These are phyloP conservation scores for Eucalyptus microcorys DNA, from an alignment of 345 rosid genomes.

Conservation along the genomic window DNA sequence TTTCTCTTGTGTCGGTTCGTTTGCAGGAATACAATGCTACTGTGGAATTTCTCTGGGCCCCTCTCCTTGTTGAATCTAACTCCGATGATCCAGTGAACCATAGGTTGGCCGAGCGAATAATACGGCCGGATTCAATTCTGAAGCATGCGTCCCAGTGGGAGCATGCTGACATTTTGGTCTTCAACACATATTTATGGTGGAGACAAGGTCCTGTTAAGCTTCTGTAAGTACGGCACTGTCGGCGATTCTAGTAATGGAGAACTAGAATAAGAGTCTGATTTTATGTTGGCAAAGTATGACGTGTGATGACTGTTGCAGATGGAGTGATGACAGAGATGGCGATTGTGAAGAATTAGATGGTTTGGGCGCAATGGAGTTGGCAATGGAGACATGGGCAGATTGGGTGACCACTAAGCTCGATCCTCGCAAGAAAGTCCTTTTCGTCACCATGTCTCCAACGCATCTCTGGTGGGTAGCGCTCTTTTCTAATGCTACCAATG, in stretches of 20 bases:
- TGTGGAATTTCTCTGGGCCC: conserved; percentile 91
- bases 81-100: conserved; percentile 99
- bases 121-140: conserved; percentile 82
- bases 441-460: conserved; percentile 93
- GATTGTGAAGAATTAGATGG: conserved; percentile 79
- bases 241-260: not conserved
- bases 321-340: conserved; percentile 61
- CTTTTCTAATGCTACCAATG: not conserved
- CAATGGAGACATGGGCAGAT: conserved; percentile 88
- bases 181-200: conserved; percentile 98
- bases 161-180: conserved; percentile 79
- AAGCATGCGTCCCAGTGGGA: conserved; percentile 87
- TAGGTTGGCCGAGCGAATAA: conserved; percentile 59
- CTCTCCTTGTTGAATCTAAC: conserved; percentile 88
- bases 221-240: conserved; percentile 21
- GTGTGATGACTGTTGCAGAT: conserved; percentile 26
- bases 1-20: not conserved
- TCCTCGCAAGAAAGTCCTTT: conserved; percentile 50
- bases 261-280: not conserved
- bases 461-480: conserved; percentile 51
- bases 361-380: conserved; percentile 76
- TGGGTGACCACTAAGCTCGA: conserved; percentile 52
- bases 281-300: not conserved
- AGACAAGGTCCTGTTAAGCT: conserved; percentile 92
- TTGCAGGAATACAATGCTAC: conserved; percentile 88